These are phyloP conservation scores for Macrophomina tecta DNA, from an alignment of 2,329 filamentous ascomycete species.

Conservation along the genomic window DNA sequence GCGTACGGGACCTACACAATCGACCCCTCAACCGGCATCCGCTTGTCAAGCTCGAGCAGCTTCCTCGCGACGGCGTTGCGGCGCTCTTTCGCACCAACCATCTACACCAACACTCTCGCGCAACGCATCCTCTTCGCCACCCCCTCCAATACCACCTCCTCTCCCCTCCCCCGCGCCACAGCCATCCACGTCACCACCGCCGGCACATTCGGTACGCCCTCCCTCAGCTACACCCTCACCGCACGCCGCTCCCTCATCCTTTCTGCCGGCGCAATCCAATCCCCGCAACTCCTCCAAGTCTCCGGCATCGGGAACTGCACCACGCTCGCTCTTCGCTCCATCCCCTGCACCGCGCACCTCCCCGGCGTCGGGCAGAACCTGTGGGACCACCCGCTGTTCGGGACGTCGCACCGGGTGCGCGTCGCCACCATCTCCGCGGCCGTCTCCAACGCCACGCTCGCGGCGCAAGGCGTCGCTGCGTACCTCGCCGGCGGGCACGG, in stretches of 20 bases:
- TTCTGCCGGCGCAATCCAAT: conserved; percentile 44
- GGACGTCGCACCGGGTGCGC: not conserved
- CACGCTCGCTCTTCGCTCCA: not conserved
- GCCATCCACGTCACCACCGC: conserved; percentile 30
- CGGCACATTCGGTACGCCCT: conserved; percentile 3
- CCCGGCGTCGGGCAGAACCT: conserved; percentile 27
- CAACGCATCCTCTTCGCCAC: conserved; percentile 39
- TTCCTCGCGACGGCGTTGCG: conserved; percentile 35
- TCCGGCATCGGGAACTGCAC: conserved; percentile 25
- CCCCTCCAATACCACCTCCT: not conserved
- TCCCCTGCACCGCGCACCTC: conserved; percentile 20
- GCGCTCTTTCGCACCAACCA: not conserved
- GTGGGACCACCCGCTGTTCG: conserved; percentile 17
- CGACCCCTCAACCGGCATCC: conserved; percentile 33
- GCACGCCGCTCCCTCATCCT: conserved; percentile 13
- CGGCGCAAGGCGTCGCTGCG: not conserved
- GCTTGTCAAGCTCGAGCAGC: conserved; percentile 32
- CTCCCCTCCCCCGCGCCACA: conserved; percentile 29
- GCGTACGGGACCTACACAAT: conserved; percentile 33
- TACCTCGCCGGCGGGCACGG: not conserved
- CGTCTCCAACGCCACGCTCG: not conserved
- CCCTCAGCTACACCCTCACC: conserved; percentile 4
- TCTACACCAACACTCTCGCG: conserved; percentile 38
- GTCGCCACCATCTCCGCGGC: not conserved
- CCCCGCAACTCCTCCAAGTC: conserved; percentile 63